These are phyloP conservation scores for Bipolaris zeicola DNA, from an alignment of 2,329 filamentous ascomycete species.

Conservation along the genomic window DNA sequence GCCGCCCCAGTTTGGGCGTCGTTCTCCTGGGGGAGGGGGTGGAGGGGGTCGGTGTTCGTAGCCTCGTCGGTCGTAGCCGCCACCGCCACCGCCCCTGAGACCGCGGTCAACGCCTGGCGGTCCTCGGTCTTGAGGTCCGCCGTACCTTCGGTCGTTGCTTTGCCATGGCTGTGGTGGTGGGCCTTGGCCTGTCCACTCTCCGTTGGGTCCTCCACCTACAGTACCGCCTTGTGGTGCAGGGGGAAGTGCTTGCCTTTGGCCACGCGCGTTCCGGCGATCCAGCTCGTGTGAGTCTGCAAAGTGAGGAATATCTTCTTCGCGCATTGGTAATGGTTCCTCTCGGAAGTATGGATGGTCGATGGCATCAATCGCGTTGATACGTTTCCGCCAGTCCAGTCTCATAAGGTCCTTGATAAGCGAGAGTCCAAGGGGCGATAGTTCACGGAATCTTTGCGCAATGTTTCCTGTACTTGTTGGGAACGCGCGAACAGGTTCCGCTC, in stretches of 20 bases:
- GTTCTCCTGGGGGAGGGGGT: conserved; percentile 44
- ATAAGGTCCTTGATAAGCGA: conserved; percentile 82
- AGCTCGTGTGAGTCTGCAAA: conserved; percentile 97
- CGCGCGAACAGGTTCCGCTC: conserved; percentile 73
- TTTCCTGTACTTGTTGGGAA: conserved; percentile 68
- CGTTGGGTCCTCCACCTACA: conserved; percentile 73
- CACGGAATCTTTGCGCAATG: conserved; percentile 74
- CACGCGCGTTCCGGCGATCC: conserved; percentile 89
- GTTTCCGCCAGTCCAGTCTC: conserved; percentile 83
- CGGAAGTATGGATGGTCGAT: conserved; percentile 91
- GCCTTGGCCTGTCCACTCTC: conserved; percentile 61
- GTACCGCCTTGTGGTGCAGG: conserved; percentile 91
- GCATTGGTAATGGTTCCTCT: conserved; percentile 75
- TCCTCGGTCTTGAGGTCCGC: conserved; percentile 46
- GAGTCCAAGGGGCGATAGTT: conserved; percentile 74
- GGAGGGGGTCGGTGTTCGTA: conserved; percentile 41
- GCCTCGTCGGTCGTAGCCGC: conserved; percentile 36
- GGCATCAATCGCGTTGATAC: conserved; percentile 93
- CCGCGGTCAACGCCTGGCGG: conserved; percentile 47
- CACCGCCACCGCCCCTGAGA: conserved; percentile 32
- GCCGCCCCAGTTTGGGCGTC: conserved; percentile 42
- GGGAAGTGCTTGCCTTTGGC: conserved; percentile 80
- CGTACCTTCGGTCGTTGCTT: conserved; percentile 44
- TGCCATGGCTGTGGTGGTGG: conserved; percentile 42
- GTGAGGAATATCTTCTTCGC: conserved; percentile 82